phyloP scores from a whole-genome alignment of 805 yeast genomes.

The Schwanniomyces occidentalis region DNA sequence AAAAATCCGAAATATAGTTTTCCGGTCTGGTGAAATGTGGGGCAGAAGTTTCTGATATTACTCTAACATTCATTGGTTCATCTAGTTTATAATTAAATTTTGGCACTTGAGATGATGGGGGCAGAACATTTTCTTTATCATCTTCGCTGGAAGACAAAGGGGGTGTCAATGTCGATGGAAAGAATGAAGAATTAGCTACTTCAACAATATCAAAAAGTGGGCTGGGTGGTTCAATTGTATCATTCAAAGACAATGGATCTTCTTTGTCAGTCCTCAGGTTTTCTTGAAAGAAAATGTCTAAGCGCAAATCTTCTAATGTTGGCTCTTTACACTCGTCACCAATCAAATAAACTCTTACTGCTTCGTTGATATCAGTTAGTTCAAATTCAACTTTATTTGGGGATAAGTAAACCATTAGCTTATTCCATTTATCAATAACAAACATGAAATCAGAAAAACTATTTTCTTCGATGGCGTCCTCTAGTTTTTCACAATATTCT shows the following conservation, averaged over 20 bases:
- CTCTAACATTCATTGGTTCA: constrained; percentile 1
- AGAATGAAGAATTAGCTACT: background rate
- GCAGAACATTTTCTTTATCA: constrained; percentile 6
- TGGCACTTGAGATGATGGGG: background rate
- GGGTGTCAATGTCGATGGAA: constrained; percentile 5
- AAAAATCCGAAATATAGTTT: constrained; percentile 20
- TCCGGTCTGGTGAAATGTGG: constrained; percentile 19
- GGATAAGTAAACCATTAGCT: constrained; percentile 36
- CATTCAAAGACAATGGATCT: constrained; percentile 11
- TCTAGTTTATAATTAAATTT: background rate
- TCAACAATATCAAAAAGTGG: constrained; percentile 5
- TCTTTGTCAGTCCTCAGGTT: constrained; percentile 9
- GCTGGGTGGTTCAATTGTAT: constrained; percentile 4
- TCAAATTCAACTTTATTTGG: constrained; percentile 23
- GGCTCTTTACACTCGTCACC: constrained; percentile 13
- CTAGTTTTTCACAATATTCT: constrained; percentile 35
- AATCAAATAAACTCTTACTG: constrained; percentile 17
- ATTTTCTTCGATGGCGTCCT: constrained; percentile 29
- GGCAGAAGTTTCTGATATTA: background rate
- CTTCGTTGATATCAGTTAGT: constrained; percentile 24
- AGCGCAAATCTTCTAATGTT: constrained; percentile 17
- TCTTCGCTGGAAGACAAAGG: constrained; percentile 9
- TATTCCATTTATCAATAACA: constrained; percentile 43
- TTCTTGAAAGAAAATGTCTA: constrained; percentile 19
- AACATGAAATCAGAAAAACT: constrained; percentile 36